Evolutionary conservation across 441 rosid species (phyloP).

Genomic region (Gossypium armourianum): DNA sequence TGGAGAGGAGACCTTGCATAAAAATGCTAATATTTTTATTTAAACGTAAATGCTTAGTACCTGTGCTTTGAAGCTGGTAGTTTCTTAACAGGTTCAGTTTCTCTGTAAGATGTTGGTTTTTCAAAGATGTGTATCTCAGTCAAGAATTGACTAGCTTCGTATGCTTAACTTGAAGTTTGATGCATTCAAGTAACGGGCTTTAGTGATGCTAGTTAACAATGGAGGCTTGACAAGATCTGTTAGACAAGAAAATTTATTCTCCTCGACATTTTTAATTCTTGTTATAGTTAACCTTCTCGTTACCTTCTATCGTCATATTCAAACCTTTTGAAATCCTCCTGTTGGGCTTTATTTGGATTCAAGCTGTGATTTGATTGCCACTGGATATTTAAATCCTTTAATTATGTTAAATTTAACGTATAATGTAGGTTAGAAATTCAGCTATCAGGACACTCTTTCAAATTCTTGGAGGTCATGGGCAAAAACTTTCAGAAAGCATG

Average conservation of each 20-base stretch:
- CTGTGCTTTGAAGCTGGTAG: not conserved
- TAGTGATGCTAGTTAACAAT: not conserved
- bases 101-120: not conserved
- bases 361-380: not conserved
- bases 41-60: not conserved
- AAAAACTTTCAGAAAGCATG: constrained; percentile 80
- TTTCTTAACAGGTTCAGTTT: not conserved
- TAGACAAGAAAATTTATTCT: constrained; percentile 4
- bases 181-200: not conserved
- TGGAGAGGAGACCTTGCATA: constrained; percentile 1
- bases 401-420: constrained; percentile 10
- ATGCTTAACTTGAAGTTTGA: not conserved
- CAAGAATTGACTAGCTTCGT: not conserved
- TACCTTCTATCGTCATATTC: not conserved
- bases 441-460: constrained; percentile 94
- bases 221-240: not conserved
- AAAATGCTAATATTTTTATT: not conserved
- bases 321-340: not conserved
- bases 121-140: not conserved
- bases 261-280: not conserved
- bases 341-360: not conserved
- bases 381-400: not conserved
- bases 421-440: constrained; percentile 83
- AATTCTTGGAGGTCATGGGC: constrained; percentile 89
- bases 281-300: not conserved